Evolutionary conservation across 2,329 filamentous ascomycete species (phyloP).

Genomic region (Cladobotryum mycophilum): DNA sequence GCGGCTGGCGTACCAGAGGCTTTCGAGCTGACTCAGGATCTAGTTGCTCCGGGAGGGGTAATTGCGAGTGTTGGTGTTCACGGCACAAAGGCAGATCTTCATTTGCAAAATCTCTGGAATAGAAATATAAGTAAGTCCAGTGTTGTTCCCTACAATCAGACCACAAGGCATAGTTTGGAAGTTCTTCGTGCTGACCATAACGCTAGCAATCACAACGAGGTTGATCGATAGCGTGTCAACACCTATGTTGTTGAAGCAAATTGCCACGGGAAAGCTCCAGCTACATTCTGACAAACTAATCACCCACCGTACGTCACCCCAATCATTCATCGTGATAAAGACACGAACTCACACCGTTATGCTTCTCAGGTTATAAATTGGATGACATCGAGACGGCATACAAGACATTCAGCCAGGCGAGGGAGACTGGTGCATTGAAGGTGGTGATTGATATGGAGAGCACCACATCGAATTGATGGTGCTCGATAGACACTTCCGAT

Average conservation of each 20-base stretch:
- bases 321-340: background rate
- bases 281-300: slow-evolving; percentile 37
- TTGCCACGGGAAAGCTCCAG: slow-evolving; percentile 34
- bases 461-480: too few species aligned
- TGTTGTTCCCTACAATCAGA: background rate
- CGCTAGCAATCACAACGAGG: slow-evolving; percentile 37
- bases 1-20: slow-evolving; percentile 49
- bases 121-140: slow-evolving; percentile 42
- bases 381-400: slow-evolving; percentile 39
- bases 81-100: slow-evolving; percentile 44
- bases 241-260: slow-evolving; percentile 43
- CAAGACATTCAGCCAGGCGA: slow-evolving; percentile 34
- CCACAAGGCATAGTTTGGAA: background rate
- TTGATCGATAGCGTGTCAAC: slow-evolving; percentile 43
- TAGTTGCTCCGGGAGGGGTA: slow-evolving; percentile 46
- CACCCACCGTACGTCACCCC: slow-evolving; percentile 35
- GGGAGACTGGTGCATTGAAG: slow-evolving; percentile 38
- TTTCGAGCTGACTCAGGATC: slow-evolving; percentile 46
- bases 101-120: slow-evolving; percentile 49
- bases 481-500: too few species aligned
- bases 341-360: background rate
- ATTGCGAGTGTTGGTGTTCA: slow-evolving; percentile 56
- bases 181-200: background rate
- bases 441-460: slow-evolving; percentile 32
- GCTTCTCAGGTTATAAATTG: slow-evolving; percentile 32